Evolutionary conservation across 768 basidiomycete species (phyloP).

Genomic region (Lactarius hengduanensis): DNA sequence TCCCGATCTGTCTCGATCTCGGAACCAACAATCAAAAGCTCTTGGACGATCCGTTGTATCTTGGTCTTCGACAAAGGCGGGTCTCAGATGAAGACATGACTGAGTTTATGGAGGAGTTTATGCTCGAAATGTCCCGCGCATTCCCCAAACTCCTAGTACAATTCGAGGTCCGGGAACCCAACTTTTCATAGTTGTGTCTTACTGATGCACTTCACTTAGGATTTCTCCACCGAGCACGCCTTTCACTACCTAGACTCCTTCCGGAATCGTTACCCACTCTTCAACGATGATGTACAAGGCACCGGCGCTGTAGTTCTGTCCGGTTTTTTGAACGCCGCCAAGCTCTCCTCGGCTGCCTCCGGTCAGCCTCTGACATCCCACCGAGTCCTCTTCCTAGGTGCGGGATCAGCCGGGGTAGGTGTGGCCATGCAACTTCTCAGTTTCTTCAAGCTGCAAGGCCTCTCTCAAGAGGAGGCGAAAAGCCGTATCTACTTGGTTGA

Average conservation of each 20-base stretch:
- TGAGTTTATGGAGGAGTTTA: conserved; percentile 92
- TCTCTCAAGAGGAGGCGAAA: conserved; percentile 75
- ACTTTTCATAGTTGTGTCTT: background rate
- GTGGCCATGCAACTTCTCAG: conserved; percentile 86
- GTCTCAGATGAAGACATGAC: conserved; percentile 62
- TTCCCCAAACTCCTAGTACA: conserved; percentile 86
- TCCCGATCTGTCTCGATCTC: conserved; percentile 85
- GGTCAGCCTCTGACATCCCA: conserved; percentile 67
- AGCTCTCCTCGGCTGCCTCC: conserved; percentile 68
- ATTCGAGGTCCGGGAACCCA: conserved; percentile 56
- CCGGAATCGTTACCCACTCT: conserved; percentile 71
- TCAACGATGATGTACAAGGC: conserved; percentile 52
- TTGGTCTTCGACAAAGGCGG: conserved; percentile 76
- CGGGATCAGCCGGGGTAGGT: conserved; percentile 89
- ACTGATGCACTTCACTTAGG: conserved; percentile 42
- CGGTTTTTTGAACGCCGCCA: conserved; percentile 87
- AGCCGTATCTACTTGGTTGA: conserved; percentile 79
- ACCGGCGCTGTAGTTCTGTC: conserved; percentile 91
- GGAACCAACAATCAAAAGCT: conserved; percentile 83
- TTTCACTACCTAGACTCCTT: conserved; percentile 81
- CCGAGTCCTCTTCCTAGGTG: conserved; percentile 89
- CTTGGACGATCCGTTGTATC: conserved; percentile 85
- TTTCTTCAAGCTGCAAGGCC: conserved; percentile 82
- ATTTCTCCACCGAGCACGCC: conserved; percentile 90
- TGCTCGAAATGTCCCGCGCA: conserved; percentile 69